These are phyloP conservation scores for Aquanectria penicillioides DNA, from an alignment of 2,329 filamentous ascomycete genomes.

Conservation along the genomic window DNA sequence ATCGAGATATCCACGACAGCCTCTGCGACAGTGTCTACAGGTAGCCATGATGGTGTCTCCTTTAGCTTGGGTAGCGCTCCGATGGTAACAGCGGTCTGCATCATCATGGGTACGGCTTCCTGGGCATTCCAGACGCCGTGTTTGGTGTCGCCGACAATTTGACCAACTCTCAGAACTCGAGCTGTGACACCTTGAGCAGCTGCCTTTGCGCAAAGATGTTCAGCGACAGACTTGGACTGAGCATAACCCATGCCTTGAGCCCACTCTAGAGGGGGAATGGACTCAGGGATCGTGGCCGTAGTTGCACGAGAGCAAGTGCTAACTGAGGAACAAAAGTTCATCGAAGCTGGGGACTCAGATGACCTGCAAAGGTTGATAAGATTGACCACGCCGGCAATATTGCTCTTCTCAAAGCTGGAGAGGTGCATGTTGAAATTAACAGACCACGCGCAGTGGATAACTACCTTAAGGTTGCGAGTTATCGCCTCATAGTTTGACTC, in stretches of 20 bases:
- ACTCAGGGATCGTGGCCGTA: conserved; percentile 48
- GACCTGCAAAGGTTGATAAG: conserved; percentile 53
- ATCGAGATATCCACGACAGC: conserved; percentile 51
- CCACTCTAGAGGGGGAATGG: conserved; percentile 46
- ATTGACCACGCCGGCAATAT: conserved; percentile 56
- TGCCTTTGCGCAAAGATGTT: conserved; percentile 50
- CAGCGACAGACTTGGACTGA: conserved; percentile 52
- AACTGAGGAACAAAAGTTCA: conserved; percentile 64
- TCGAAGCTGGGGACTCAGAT: conserved; percentile 35
- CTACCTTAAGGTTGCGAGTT: conserved; percentile 46
- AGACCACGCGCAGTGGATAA: conserved; percentile 64
- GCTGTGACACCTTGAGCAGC: conserved; percentile 45
- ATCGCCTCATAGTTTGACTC: conserved; percentile 45
- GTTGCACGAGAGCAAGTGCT: conserved; percentile 52
- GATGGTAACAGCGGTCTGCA: conserved; percentile 56
- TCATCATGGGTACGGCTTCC: conserved; percentile 63
- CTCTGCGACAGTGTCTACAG: conserved; percentile 53
- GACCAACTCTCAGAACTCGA: conserved; percentile 57
- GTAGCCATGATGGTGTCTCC: conserved; percentile 56
- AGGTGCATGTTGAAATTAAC: conserved; percentile 67
- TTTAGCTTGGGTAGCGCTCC: conserved; percentile 57
- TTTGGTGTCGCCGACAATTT: conserved; percentile 58
- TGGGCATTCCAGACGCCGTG: conserved; percentile 60
- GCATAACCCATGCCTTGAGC: conserved; percentile 56
- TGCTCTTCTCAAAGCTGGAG: conserved; percentile 58